A percentile compares a stretch with the other conserved stretches of the same genome.
These are phyloP conservation scores for Brassica balearica DNA, from an alignment of 441 rosid species.

Conservation along the genomic window DNA sequence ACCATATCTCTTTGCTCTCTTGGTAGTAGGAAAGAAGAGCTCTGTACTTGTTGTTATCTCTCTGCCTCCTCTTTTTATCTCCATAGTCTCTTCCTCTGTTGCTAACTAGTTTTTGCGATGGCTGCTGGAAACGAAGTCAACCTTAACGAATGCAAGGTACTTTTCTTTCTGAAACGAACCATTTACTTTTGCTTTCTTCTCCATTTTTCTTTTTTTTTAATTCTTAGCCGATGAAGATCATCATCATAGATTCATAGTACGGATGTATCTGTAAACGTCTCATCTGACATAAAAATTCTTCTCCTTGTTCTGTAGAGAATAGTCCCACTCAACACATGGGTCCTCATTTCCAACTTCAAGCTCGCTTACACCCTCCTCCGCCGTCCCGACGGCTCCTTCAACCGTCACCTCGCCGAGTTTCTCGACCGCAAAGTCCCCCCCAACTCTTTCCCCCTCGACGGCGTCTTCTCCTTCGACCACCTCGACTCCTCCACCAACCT, in stretches of 20 bases:
- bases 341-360: conserved; percentile 96
- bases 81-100: conserved; percentile 26
- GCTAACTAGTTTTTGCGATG: conserved; percentile 42
- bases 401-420: conserved; percentile 90
- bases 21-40: background rate
- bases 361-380: conserved; percentile 92
- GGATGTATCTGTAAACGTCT: conserved; percentile 23
- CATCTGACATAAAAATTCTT: conserved; percentile 21
- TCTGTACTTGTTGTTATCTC: conserved; percentile 21
- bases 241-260: conserved; percentile 34
- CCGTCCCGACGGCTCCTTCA: conserved; percentile 89
- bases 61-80: conserved; percentile 32
- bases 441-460: conserved; percentile 80
- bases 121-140: conserved; percentile 89
- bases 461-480: conserved; percentile 93
- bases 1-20: conserved; percentile 28
- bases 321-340: conserved; percentile 98
- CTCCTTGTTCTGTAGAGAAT: conserved; percentile 62
- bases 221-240: conserved; percentile 12
- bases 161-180: background rate
- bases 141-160: conserved; percentile 83
- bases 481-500: conserved; percentile 72
- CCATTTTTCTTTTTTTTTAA: background rate
- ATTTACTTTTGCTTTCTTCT: background rate
- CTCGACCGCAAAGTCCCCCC: conserved; percentile 92